A percentile compares a stretch with the other conserved stretches of the same genome.
Evolutionary conservation across 1,139 yeast genomes (phyloP).

Genomic region (Magnusiomyces magnusii): DNA sequence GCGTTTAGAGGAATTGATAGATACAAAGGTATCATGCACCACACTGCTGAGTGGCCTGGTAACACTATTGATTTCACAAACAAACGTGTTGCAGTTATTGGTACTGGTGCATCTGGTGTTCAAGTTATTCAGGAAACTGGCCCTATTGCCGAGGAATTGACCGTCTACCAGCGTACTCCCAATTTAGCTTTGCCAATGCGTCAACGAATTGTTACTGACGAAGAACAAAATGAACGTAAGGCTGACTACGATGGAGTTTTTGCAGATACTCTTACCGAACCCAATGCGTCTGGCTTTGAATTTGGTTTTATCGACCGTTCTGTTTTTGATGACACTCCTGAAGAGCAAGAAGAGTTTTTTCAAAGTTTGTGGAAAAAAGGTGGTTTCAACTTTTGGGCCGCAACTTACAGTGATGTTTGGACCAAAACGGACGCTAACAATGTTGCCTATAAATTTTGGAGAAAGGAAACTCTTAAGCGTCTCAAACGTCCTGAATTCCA

Average conservation of each 20-base stretch:
- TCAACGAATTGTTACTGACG: constrained; percentile 17
- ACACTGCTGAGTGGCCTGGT: constrained; percentile 42
- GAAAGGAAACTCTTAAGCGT: constrained; percentile 22
- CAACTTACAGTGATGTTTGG: constrained; percentile 24
- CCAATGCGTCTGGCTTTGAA: constrained; percentile 21
- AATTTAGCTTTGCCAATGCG: constrained; percentile 27
- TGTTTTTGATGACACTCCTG: constrained; percentile 19
- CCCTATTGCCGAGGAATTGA: constrained; percentile 19
- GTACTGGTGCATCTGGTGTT: constrained; percentile 44
- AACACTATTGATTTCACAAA: constrained; percentile 31
- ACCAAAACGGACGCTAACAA: constrained; percentile 23
- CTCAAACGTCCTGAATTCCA: constrained; percentile 24
- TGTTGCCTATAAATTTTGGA: constrained; percentile 28
- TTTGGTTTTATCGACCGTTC: constrained; percentile 16
- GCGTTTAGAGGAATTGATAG: constrained; percentile 32
- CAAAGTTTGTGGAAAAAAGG: constrained; percentile 22
- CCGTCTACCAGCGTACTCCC: constrained; percentile 29
- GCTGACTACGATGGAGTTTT: constrained; percentile 18
- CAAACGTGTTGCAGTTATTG: constrained; percentile 38
- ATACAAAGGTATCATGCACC: constrained; percentile 43
- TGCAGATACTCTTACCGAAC: constrained; percentile 16
- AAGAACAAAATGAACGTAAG: constrained; percentile 14
- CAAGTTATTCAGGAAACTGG: constrained; percentile 35
- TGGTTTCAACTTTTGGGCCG: constrained; percentile 28
- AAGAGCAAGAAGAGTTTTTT: constrained; percentile 23